Evolutionary conservation across 176 grass and related monocot genomes (phyloP).

Genomic region (Bothriochloa decipiens): DNA sequence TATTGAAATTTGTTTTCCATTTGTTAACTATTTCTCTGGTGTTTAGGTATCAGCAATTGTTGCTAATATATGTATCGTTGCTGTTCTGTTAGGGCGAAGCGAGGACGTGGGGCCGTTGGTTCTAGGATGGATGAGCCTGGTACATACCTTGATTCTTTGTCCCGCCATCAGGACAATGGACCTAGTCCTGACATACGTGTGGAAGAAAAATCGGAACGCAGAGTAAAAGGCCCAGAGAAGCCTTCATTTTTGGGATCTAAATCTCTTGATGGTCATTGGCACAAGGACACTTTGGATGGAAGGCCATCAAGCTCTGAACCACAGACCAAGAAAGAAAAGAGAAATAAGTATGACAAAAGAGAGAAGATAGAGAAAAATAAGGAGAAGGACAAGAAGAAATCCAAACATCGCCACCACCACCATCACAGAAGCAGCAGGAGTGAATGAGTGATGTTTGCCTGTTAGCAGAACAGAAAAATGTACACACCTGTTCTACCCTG

Average conservation of each 20-base stretch:
- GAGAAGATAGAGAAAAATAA: slow-evolving; percentile 45
- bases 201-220: slow-evolving; percentile 61
- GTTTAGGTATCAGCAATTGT: background rate
- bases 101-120: slow-evolving; percentile 82
- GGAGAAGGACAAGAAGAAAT: slow-evolving; percentile 67
- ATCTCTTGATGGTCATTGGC: slow-evolving; percentile 34
- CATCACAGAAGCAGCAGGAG: slow-evolving; percentile 63
- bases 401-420: slow-evolving; percentile 55
- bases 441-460: slow-evolving; percentile 10
- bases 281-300: slow-evolving; percentile 17
- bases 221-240: slow-evolving; percentile 72
- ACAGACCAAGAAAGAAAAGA: slow-evolving; percentile 37
- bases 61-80: slow-evolving; percentile 11
- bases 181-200: slow-evolving; percentile 41
- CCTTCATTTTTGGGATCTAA: slow-evolving; percentile 60
- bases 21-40: background rate
- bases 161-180: slow-evolving; percentile 21
- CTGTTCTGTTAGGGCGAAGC: slow-evolving; percentile 61
- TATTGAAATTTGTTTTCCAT: slow-evolving; percentile 11
- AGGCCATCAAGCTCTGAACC: slow-evolving; percentile 34
- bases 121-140: slow-evolving; percentile 93
- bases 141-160: slow-evolving; percentile 53
- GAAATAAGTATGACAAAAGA: slow-evolving; percentile 32
- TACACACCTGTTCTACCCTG: too few species aligned
- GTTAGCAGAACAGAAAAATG: too few species aligned